Conservation (phyloP, 345 rosid genomes). For the Eucalyptus polyanthemos region DNA sequence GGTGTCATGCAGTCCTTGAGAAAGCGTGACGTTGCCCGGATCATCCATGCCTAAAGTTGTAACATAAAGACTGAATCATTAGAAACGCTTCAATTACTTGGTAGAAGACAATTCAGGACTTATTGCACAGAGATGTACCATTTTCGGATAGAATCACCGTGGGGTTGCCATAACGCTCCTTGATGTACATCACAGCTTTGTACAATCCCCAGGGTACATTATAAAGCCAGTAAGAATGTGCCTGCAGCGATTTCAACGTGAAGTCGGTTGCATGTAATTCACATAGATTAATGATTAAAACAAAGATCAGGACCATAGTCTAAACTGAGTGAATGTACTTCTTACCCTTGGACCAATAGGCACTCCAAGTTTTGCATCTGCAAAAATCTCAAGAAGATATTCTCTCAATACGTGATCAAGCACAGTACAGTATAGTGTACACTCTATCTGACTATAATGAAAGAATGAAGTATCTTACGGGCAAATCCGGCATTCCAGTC, state of each 20-base stretch:
- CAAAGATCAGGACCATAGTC: background rate
- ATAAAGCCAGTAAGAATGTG: constrained; percentile 77
- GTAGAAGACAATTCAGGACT: background rate
- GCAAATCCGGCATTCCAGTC: constrained; percentile 81
- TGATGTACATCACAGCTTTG: constrained; percentile 77
- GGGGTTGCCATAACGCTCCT: constrained; percentile 88
- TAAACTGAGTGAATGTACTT: background rate
- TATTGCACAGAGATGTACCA: constrained; percentile 23
- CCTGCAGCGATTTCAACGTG: constrained; percentile 27
- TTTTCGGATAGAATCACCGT: constrained; percentile 75
- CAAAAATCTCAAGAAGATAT: background rate
- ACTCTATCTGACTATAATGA: background rate
- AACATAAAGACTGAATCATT: background rate
- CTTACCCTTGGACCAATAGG: constrained; percentile 73
- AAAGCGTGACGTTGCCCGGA: constrained; percentile 64
- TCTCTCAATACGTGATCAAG: background rate
- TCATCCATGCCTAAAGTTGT: constrained; percentile 71
- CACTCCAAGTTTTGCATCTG: constrained; percentile 57
- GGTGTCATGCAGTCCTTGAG: constrained; percentile 66
- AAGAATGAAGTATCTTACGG: constrained; percentile 32
- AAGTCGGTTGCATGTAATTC: background rate
- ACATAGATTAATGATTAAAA: background rate
- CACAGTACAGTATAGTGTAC: background rate
- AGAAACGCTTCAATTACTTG: background rate
- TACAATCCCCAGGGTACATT: constrained; percentile 96